These are phyloP conservation scores for Gigaspora rosea DNA, from an alignment of 192 early-diverging fungal species.

Conservation along the genomic window DNA sequence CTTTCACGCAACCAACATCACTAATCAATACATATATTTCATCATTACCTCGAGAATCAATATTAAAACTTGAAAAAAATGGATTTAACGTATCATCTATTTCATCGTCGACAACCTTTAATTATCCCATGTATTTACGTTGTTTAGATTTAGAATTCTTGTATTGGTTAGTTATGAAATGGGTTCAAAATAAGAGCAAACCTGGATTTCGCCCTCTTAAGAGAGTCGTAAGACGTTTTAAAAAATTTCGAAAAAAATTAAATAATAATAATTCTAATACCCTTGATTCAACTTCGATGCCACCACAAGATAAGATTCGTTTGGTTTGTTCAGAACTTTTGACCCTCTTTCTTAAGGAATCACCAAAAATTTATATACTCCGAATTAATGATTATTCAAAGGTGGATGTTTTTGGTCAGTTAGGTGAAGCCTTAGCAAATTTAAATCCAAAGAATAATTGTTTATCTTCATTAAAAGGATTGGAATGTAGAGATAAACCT, in stretches of 20 bases:
- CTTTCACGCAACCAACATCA: neutral
- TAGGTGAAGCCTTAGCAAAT: neutral
- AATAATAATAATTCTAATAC: neutral
- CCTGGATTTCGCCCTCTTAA: neutral
- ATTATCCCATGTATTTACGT: neutral
- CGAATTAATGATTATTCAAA: neutral
- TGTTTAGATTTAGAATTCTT: neutral
- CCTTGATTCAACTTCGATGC: neutral
- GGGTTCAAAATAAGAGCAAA: neutral
- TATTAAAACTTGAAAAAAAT: neutral
- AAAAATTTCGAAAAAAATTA: neutral
- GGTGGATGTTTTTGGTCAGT: neutral
- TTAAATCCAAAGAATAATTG: neutral
- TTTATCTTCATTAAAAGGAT: neutral
- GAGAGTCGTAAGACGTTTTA: neutral
- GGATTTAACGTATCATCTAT: neutral
- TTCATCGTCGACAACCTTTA: neutral
- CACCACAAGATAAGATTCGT: neutral
- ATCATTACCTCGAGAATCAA: neutral
- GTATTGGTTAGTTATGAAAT: neutral
- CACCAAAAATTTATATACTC: neutral
- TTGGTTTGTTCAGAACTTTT: neutral
- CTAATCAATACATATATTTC: neutral
- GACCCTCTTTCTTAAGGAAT: neutral
- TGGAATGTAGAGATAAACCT: neutral